phyloP scores from a whole-genome alignment of 306 rosid species.

The Rosa lucieae region DNA sequence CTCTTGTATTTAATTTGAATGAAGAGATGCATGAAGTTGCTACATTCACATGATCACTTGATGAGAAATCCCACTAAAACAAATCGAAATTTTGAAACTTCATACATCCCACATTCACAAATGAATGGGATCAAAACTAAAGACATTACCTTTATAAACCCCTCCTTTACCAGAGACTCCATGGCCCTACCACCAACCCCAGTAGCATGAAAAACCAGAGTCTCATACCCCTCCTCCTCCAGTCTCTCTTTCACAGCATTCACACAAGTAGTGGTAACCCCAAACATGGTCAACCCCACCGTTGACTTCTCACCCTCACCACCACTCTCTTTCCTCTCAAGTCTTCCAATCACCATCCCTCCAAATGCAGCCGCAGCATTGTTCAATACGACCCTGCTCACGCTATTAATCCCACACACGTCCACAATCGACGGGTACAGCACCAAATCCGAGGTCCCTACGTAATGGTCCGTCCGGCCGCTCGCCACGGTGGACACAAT shows the following conservation, averaged over 20 bases:
- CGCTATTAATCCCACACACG: constrained; percentile 73
- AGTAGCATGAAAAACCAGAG: constrained; percentile 88
- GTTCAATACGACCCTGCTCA: constrained; percentile 62
- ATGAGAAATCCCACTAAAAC: neutral
- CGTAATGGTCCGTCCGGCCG: constrained; percentile 78
- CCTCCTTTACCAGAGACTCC: constrained; percentile 87
- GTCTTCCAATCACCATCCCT: constrained; percentile 84
- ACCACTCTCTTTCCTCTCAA: constrained; percentile 37
- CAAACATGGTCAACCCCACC: constrained; percentile 87
- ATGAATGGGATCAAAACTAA: neutral
- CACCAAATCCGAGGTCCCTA: constrained; percentile 75
- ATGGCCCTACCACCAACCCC: constrained; percentile 97
- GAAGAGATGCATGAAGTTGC: neutral
- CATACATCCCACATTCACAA: neutral
- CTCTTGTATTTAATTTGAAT: neutral
- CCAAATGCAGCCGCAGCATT: constrained; percentile 87
- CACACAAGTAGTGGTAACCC: constrained; percentile 86
- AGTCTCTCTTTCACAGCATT: constrained; percentile 62
- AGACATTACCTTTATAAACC: constrained; percentile 66
- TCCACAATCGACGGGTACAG: constrained; percentile 80
- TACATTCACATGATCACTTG: neutral
- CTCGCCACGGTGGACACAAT: constrained; percentile 90
- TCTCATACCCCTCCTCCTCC: constrained; percentile 71
- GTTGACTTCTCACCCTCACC: constrained; percentile 47
- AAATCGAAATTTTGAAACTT: neutral